Percentiles rank a stretch among this genome's conserved stretches.
Conservation (phyloP, 768 basidiomycete species). For the Albatrellus ellisii region DNA sequence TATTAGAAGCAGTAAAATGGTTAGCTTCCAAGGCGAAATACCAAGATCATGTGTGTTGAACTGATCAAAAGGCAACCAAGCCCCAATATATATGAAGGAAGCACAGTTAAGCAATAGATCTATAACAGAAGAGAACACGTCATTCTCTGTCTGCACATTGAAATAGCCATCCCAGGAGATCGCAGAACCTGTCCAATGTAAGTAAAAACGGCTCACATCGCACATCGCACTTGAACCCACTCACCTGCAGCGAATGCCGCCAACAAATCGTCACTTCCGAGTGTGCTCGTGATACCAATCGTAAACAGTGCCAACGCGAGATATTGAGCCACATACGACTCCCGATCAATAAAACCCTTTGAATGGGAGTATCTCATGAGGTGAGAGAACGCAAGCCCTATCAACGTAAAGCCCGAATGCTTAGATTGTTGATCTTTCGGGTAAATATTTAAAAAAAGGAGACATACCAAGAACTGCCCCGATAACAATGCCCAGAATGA, state of each 20-base stretch:
- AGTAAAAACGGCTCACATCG: background rate
- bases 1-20: conserved; percentile 56
- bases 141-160: conserved; percentile 69
- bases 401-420: too few relatives aligned
- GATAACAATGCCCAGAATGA: conserved; percentile 63
- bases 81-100: conserved; percentile 79
- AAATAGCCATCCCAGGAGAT: conserved; percentile 89
- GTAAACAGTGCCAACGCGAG: conserved; percentile 60
- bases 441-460: background rate
- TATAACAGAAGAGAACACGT: conserved; percentile 81
- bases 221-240: conserved; percentile 4
- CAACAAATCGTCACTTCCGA: conserved; percentile 81
- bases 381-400: conserved; percentile 55
- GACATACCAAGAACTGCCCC: conserved; percentile 40
- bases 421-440: background rate
- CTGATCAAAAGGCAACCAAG: conserved; percentile 61
- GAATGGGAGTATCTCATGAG: conserved; percentile 60
- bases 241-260: conserved; percentile 77
- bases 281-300: conserved; percentile 62
- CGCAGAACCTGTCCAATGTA: conserved; percentile 46
- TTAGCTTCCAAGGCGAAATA: conserved; percentile 57
- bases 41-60: conserved; percentile 47
- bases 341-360: conserved; percentile 56
- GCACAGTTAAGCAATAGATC: conserved; percentile 76
- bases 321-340: conserved; percentile 83